A percentile compares a stretch with the other conserved stretches of the same genome.
phyloP scores from a whole-genome alignment of 768 basidiomycete species.

The Agaricus blazei region DNA sequence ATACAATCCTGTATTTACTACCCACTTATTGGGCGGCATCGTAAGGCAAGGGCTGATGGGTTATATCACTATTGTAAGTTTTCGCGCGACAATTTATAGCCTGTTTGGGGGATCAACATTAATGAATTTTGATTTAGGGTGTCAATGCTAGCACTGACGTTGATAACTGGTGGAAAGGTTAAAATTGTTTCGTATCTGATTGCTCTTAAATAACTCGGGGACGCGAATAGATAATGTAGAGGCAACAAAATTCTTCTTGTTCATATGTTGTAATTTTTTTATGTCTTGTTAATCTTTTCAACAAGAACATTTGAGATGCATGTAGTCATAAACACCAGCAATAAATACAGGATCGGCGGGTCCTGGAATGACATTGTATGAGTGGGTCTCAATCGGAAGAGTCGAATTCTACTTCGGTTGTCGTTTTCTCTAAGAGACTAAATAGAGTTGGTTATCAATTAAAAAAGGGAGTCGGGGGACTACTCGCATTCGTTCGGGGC shows the following conservation, averaged over 20 bases:
- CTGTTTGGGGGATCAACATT: background rate
- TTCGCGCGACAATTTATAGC: background rate
- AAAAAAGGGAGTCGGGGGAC: no score
- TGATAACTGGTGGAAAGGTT: conserved; percentile 33
- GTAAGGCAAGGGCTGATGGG: conserved; percentile 45
- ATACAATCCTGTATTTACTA: conserved; percentile 49
- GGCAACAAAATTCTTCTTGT: background rate
- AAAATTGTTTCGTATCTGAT: conserved; percentile 17
- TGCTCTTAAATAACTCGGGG: background rate
- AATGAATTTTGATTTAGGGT: conserved; percentile 20
- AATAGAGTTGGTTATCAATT: no score
- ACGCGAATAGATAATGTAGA: background rate
- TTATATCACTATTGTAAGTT: conserved; percentile 51
- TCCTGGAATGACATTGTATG: no score
- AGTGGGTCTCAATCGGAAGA: no score
- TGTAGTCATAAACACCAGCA: no score
- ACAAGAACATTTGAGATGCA: no score
- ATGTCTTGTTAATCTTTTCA: no score
- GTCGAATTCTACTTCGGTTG: no score
- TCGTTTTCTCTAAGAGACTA: no score
- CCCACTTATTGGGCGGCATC: conserved; percentile 45
- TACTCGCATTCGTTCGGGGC: no score
- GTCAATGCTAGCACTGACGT: conserved; percentile 34
- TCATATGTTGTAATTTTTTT: background rate
- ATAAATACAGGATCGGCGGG: no score